phyloP scores from a whole-genome alignment of 441 rosid genomes.

The Adansonia madagascariensis region DNA sequence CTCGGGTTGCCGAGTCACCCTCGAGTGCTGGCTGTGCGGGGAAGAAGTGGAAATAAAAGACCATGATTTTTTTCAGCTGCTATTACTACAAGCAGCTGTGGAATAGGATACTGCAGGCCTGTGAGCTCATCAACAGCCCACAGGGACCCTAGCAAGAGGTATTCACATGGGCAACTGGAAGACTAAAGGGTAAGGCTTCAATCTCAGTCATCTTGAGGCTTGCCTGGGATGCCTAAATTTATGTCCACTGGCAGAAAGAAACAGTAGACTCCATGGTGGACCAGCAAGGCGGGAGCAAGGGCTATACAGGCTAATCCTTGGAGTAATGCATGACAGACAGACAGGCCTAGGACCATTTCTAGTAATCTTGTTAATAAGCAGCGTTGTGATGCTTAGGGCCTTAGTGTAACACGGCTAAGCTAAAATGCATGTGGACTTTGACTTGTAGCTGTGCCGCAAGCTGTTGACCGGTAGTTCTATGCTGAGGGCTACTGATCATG shows the following conservation, averaged over 20 bases:
- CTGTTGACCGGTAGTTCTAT: too few relatives aligned
- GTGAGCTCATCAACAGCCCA: neutral
- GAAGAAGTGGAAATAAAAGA: neutral
- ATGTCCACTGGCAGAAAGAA: neutral
- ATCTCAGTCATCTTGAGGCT: neutral
- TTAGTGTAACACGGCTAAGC: too few relatives aligned
- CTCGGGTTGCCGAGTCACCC: neutral
- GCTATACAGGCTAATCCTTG: too few relatives aligned
- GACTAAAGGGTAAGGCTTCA: neutral
- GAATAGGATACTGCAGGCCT: neutral
- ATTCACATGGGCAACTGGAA: neutral
- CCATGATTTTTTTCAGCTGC: neutral
- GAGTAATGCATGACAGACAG: too few relatives aligned
- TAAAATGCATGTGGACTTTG: too few relatives aligned
- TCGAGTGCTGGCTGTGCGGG: neutral
- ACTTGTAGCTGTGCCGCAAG: too few relatives aligned
- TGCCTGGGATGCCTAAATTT: too few relatives aligned
- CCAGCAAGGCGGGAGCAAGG: neutral
- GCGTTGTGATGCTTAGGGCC: too few relatives aligned
- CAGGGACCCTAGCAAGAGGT: neutral
- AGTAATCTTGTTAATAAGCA: too few relatives aligned
- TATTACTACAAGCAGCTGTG: neutral
- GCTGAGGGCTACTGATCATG: too few relatives aligned
- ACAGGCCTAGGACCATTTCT: too few relatives aligned
- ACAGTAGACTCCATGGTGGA: neutral